A percentile compares a stretch with the other conserved stretches of the same genome.
phyloP scores from a whole-genome alignment of 1,284 basidiomycete species.

The Sporisorium exsertum region DNA sequence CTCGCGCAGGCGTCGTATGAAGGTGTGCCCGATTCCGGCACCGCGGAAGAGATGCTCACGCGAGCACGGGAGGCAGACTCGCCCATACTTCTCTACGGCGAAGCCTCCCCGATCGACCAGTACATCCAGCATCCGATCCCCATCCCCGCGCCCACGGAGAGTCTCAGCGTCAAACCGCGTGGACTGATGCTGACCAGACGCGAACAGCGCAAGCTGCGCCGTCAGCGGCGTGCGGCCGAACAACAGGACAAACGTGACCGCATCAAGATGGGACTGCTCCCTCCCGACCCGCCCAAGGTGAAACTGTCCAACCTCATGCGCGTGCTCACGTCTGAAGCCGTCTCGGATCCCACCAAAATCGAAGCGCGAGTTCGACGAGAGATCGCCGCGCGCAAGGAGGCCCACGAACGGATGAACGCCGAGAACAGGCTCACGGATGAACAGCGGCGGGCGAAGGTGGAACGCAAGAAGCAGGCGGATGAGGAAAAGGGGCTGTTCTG shows the following conservation, averaged over 20 bases:
- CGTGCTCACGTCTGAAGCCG: conserved; percentile 93
- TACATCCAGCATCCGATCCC: conserved; percentile 98
- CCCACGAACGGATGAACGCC: conserved; percentile 90
- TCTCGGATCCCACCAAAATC: conserved; percentile 96
- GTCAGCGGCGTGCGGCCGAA: conserved; percentile 86
- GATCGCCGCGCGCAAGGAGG: conserved; percentile 87
- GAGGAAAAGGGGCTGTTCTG: conserved; percentile 88
- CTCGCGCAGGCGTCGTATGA: conserved; percentile 83
- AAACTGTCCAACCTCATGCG: conserved; percentile 97
- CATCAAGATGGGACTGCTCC: conserved; percentile 93
- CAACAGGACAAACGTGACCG: conserved; percentile 94
- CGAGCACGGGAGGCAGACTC: conserved; percentile 54
- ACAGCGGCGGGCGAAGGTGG: conserved; percentile 85
- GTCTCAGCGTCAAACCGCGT: conserved; percentile 76
- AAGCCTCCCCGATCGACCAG: conserved; percentile 83
- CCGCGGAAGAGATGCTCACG: conserved; percentile 74
- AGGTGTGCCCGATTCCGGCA: conserved; percentile 72
- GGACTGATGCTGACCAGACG: conserved; percentile 70
- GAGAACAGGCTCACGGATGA: conserved; percentile 92
- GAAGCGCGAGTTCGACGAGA: conserved; percentile 93
- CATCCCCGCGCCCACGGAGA: conserved; percentile 89
- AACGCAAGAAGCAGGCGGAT: conserved; percentile 71
- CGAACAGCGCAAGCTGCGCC: conserved; percentile 97
- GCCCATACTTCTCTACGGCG: conserved; percentile 41
- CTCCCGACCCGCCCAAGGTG: conserved; percentile 96